A percentile compares a stretch with the other conserved stretches of the same genome.
Conservation (phyloP, 306 rosid species). For the Cicer yamashitae region DNA sequence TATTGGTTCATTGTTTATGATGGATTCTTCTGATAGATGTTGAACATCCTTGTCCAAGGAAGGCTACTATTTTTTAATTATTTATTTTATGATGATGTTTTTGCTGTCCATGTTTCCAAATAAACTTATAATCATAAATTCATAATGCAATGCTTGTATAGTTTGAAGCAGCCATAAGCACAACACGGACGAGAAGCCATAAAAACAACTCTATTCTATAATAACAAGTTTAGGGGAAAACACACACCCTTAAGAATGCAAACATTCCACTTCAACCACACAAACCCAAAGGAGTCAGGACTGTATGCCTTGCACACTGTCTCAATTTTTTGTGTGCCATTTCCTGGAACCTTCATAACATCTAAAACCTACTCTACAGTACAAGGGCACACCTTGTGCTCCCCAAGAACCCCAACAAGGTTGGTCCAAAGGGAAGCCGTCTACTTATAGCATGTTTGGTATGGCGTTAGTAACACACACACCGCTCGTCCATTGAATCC, state of each 20-base stretch:
- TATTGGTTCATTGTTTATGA: conserved; percentile 38
- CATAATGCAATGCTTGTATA: conserved; percentile 22
- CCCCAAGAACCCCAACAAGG: background rate
- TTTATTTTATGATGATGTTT: background rate
- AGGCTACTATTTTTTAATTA: conserved; percentile 11
- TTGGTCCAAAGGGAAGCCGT: background rate
- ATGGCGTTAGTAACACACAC: too few species aligned
- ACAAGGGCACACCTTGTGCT: background rate
- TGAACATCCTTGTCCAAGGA: conserved; percentile 29
- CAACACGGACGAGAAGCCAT: conserved; percentile 22
- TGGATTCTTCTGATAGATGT: conserved; percentile 23
- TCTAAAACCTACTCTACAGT: background rate
- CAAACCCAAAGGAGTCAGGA: conserved; percentile 5
- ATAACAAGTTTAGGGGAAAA: conserved; percentile 25
- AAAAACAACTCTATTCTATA: background rate
- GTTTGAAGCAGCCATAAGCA: conserved; percentile 21
- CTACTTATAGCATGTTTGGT: background rate
- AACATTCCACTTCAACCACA: conserved; percentile 7
- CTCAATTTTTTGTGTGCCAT: background rate
- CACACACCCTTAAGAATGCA: background rate
- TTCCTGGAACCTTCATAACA: background rate
- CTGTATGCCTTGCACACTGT: background rate
- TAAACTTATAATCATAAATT: conserved; percentile 20
- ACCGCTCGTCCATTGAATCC: too few species aligned
- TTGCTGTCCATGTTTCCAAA: conserved; percentile 14